A percentile compares a stretch with the other conserved stretches of the same genome.
phyloP scores from a whole-genome alignment of 805 yeast species.

The Yueomyces sinensis region DNA sequence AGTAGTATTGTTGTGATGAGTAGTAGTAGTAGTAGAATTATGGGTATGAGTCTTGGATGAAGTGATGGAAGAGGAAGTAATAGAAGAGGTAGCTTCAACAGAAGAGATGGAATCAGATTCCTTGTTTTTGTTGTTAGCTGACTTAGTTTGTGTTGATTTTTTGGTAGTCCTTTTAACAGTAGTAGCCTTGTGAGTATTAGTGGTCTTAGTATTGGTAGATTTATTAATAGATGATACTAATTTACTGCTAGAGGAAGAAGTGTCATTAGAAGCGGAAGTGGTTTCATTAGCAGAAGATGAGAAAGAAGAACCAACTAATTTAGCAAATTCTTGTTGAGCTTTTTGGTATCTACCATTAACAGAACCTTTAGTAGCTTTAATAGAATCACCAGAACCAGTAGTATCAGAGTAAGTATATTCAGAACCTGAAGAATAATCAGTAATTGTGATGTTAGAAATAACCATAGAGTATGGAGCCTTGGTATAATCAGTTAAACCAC shows the following conservation, averaged over 20 bases:
- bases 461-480: slow-evolving; percentile 58
- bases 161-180: too few species aligned
- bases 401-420: slow-evolving; percentile 42
- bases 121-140: too few species aligned
- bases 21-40: slow-evolving; percentile 6
- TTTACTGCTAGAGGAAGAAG: slow-evolving; percentile 3
- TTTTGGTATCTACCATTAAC: slow-evolving; percentile 44
- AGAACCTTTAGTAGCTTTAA: slow-evolving; percentile 41
- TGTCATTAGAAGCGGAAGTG: slow-evolving; percentile 4
- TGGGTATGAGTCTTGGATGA: slow-evolving; percentile 4
- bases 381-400: slow-evolving; percentile 48
- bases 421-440: slow-evolving; percentile 56
- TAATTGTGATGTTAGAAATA: slow-evolving; percentile 44
- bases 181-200: too few species aligned
- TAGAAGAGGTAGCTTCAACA: background rate
- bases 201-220: slow-evolving; percentile 1
- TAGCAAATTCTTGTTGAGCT: slow-evolving; percentile 32
- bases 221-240: slow-evolving; percentile 3
- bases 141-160: too few species aligned
- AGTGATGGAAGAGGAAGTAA: slow-evolving; percentile 4
- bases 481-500: slow-evolving; percentile 55
- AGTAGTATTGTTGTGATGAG: too few species aligned
- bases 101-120: too few species aligned
- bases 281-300: slow-evolving; percentile 7
- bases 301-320: slow-evolving; percentile 15